Evolutionary conservation across 352 stramenopile species (phyloP), one percentile per base, ranked within the genome.

Genomic region (Globisporangium yorkense): DNA sequence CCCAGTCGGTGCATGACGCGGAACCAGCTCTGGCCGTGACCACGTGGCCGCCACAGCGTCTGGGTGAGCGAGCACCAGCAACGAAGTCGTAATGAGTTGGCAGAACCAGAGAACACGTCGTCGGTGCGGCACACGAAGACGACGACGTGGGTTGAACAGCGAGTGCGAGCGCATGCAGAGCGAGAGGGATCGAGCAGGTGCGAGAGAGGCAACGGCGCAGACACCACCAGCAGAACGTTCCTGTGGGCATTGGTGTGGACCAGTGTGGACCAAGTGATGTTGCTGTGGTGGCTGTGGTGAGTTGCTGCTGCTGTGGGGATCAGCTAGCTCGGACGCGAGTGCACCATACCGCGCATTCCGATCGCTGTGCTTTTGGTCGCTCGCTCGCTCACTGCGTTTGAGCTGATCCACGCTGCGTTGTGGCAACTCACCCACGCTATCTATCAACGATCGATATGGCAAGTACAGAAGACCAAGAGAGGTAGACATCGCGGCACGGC

Each of bases 191-290:
- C 5, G 41, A 47, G 41, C 43, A 27, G 18, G 33, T 37, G 33
- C 33, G 33, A 37, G 33, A 6, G 33, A 27, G 24, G n/a, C 41
- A 46, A 46, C 41, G 6, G 41, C 41, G 43, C 18, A 37, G 43
- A 29, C 43, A 48, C 43, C 43, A 48, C 43, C 43, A 48, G 18
- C 43, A 48, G 43, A 48, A 48, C 20, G 43, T 48, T 48, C 43
- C 43, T 48, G 43, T 48, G 43, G n/a, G 20, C n/a, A 29, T 43
- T 43, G 12, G 2, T 5, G 13, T 10, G 9, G 37, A 43, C 37
- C 13, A 43, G 37, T 12, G 13, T 16, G 10, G 3, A 18, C 37
- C 37, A 18, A 40, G 35, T 43, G 37, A 18, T 12, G 37, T 16
- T 12, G 37, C 13, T 16, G 37, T 24, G 43, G 6, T 29, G 43